Evolutionary conservation across 2,329 filamentous ascomycete species (phyloP), one percentile per base, ranked within the genome.

Genomic region (Ophiostoma himal-ulmi): DNA sequence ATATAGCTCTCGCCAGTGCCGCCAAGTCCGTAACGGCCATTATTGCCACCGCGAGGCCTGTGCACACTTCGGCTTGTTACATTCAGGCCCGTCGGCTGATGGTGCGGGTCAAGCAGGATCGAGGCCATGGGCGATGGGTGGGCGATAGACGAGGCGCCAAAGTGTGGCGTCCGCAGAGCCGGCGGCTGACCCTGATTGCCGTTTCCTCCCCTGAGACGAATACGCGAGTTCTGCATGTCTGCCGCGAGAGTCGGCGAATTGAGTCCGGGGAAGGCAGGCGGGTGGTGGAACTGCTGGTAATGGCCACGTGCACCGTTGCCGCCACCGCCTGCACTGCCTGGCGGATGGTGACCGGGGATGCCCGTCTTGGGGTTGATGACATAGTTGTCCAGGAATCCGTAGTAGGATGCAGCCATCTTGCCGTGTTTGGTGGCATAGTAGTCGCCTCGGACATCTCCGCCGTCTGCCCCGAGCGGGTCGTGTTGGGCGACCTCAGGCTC

Each of bases 351-450:
- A 26, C 87, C 86, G 7, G 86, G 86, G 26, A 89, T 85, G 1
- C 88, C 89, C 7, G 86, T 88, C 78, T 88, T 89, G 3, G 89
- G 88, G 75, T 92, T 92, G 67, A 89, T 87, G 17, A 90, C 88
- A 76, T 99, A 99, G 75, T 96, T 94, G 77, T 97, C 93, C 71
- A 97, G 83, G 78, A 99, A 99, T 1, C 94, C 93, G 76, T 95
- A 94, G 78, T 97, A 95, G 0, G 94, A 98, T 20, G 93, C 92
- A n/a, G 95, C 90, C 92, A 99, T 97, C 81, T 99, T 99, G 73
- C 94, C 92, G 76, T 99, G 94, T 77, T 97, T 97, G 11, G 93
- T 93, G 30, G 92, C 89, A 77, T 95, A 98, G 78, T 98, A 98
- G 75, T 97, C 94, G 71, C 95, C 92, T 13, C 95, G 88, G 11